Evolutionary conservation across 2,329 filamentous ascomycete genomes (phyloP), one percentile per base, ranked within the genome.

Genomic region (Didymella pinodella): DNA sequence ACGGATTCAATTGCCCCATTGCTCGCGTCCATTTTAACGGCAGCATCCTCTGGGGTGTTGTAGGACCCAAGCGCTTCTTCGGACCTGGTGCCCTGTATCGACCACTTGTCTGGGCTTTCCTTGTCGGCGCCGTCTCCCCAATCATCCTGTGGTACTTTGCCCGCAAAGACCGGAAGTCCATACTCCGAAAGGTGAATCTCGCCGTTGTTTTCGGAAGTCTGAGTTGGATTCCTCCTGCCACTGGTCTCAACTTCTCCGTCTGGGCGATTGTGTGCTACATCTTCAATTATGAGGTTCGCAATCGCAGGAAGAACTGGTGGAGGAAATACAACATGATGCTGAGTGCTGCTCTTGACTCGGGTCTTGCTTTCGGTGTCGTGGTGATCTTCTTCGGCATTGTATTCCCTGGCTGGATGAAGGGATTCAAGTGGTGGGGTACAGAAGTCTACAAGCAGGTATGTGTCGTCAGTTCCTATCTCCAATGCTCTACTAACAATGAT

Each of bases 251-350:
- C 76, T 96, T 95, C 73, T 91, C 88, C 1, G 90, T 94, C 43
- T 96, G 92, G 91, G 90, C 89, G 0, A 79, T 95, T 7, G 90
- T 96, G 14, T 95, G 91, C 79, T 96, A 90, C 76, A 67, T 92
- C 43, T 96, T 96, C 83, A 96, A 96, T 75, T 88, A 89, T 73
- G 77, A 89, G 60, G 84, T 96, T 70, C 87, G 88, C 72, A 86
- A 86, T 34, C 83, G 89, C 22, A 89, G 86, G 26, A 83, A 82
- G 29, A 88, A 86, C 1, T 96, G 92, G 92, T 96, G 92, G 92
- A 87, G 87, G 47, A 95, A 96, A 77, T 96, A 96, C 75, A 94
- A 91, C 40, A 95, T 96, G 91, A 93, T 91, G 4, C 81, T 96
- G 51, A 92, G 89, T 57, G 92, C 92, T 0, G 92, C 91, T 1